Conservation (phyloP, 805 yeast genomes). For the Isabelozyma rhagii region DNA sequence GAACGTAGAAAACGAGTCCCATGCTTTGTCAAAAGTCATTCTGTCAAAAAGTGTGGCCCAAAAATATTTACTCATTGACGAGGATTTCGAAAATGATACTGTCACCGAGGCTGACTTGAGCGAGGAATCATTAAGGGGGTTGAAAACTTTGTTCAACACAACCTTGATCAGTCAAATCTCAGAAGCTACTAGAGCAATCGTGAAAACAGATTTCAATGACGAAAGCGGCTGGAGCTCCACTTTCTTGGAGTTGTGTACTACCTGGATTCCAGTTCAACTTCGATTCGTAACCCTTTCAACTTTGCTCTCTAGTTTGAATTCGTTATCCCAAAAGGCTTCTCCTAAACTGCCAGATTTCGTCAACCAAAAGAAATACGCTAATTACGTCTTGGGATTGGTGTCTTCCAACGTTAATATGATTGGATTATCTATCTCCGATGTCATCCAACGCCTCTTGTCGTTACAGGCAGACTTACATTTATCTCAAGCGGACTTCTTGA, state of each 20-base stretch:
- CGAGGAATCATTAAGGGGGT: constrained; percentile 46
- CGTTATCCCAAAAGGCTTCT: constrained; percentile 14
- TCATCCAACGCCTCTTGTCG: constrained; percentile 55
- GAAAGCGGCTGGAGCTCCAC: constrained; percentile 49
- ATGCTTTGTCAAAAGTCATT: constrained; percentile 22
- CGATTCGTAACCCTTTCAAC: constrained; percentile 63
- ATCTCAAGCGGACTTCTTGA: constrained; percentile 16
- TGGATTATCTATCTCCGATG: constrained; percentile 82
- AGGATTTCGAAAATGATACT: constrained; percentile 30
- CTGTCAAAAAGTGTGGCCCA: constrained; percentile 17
- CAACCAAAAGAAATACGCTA: constrained; percentile 40
- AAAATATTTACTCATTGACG: constrained; percentile 13
- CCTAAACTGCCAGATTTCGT: constrained; percentile 10
- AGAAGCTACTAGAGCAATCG: constrained; percentile 51
- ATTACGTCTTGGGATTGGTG: constrained; percentile 55
- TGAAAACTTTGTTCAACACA: constrained; percentile 64
- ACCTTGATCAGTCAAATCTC: constrained; percentile 58
- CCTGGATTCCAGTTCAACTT: constrained; percentile 78
- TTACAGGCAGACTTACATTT: constrained; percentile 42
- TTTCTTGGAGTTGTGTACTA: constrained; percentile 62
- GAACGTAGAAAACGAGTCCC: constrained; percentile 23
- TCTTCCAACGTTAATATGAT: constrained; percentile 78
- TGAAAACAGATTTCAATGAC: constrained; percentile 21
- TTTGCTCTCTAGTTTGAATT: constrained; percentile 24
- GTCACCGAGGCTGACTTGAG: constrained; percentile 38